Conservation (phyloP, 148 eudicot genomes). For the Spergularia bocconei region DNA sequence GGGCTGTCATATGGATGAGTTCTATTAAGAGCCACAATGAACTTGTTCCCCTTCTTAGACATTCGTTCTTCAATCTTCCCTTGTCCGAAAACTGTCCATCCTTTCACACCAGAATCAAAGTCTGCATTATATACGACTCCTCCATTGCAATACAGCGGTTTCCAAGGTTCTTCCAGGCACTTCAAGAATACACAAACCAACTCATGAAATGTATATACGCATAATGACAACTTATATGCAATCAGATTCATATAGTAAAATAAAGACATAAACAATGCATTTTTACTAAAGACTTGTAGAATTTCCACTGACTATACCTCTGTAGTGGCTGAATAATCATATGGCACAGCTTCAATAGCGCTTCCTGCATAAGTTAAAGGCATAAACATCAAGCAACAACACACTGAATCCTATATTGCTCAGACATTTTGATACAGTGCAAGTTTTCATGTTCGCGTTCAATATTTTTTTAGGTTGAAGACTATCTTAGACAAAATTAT, state of each 20-base stretch:
- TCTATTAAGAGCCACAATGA: slow-evolving; percentile 44
- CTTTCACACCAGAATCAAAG: slow-evolving; percentile 38
- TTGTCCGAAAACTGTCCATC: slow-evolving; percentile 45
- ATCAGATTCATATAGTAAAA: neutral
- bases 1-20: slow-evolving; percentile 41
- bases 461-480: too few species aligned
- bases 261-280: neutral
- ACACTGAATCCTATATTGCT: too few species aligned
- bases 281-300: neutral
- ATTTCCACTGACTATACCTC: slow-evolving; percentile 31
- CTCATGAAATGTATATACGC: neutral
- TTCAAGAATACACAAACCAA: slow-evolving; percentile 19
- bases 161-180: slow-evolving; percentile 52
- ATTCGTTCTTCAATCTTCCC: slow-evolving; percentile 32
- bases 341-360: slow-evolving; percentile 30
- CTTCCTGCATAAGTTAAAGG: slow-evolving; percentile 26
- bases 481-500: too few species aligned
- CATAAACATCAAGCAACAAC: too few species aligned
- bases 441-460: too few species aligned
- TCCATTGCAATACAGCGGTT: slow-evolving; percentile 46
- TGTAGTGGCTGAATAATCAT: slow-evolving; percentile 43
- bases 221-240: neutral
- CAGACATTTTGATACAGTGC: too few species aligned
- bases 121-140: slow-evolving; percentile 52
- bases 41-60: slow-evolving; percentile 38